Percentiles rank a stretch among this genome's conserved stretches.
Conservation (phyloP, 2,329 filamentous ascomycete species). For the Fusarium brevicatenulatum region DNA sequence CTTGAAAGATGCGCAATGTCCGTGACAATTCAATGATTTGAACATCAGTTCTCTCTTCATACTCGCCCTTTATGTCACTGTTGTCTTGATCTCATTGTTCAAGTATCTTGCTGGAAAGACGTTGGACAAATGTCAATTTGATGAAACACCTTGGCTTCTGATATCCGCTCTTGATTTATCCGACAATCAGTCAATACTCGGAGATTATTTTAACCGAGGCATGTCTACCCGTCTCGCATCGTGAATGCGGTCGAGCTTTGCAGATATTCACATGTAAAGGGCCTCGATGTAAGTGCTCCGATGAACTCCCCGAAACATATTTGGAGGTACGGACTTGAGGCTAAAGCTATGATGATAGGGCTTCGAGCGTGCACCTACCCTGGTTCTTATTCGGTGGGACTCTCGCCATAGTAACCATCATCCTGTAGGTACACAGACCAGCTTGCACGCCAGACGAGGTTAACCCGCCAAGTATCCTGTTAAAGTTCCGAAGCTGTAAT, state of each 20-base stretch:
- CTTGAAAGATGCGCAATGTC: neutral
- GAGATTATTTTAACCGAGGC: neutral
- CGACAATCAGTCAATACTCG: neutral
- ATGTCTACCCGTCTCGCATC: neutral
- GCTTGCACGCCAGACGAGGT: neutral
- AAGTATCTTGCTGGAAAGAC: rapidly evolving
- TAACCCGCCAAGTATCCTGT: neutral
- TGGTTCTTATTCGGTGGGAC: conserved; percentile 22
- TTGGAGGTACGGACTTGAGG: too few relatives aligned
- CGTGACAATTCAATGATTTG: neutral
- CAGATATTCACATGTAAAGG: neutral
- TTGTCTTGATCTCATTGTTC: rapidly evolving
- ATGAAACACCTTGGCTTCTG: neutral
- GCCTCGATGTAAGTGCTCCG: neutral
- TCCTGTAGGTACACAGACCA: neutral
- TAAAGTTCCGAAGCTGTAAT: neutral
- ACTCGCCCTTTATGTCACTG: rapidly evolving
- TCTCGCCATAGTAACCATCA: neutral
- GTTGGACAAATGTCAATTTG: neutral
- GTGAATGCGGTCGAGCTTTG: neutral
- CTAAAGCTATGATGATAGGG: neutral
- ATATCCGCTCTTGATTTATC: neutral
- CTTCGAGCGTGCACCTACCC: conserved; percentile 4
- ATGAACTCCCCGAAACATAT: too few relatives aligned
- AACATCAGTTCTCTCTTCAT: neutral